phyloP scores from a whole-genome alignment of 1,139 yeast species.

The Debaryomyces udenii region DNA sequence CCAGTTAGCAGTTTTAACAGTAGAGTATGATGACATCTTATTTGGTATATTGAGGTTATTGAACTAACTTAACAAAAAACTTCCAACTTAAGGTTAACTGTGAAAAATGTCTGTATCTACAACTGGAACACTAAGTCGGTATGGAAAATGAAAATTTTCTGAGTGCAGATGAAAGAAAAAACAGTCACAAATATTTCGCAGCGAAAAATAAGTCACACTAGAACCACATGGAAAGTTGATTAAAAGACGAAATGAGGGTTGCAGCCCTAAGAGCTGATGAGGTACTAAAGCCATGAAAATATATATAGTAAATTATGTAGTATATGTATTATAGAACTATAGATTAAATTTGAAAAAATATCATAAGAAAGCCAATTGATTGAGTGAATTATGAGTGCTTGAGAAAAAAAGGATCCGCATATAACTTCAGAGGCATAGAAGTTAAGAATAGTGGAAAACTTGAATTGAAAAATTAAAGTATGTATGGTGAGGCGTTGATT shows the following conservation, averaged over 20 bases:
- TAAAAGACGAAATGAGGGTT: no score
- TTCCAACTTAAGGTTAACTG: slow-evolving; percentile 10
- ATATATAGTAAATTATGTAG: no score
- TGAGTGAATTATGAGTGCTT: no score
- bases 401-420: background rate
- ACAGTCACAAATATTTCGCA: slow-evolving; percentile 4
- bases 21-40: slow-evolving; percentile 51
- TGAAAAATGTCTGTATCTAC: slow-evolving; percentile 8
- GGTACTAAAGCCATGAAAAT: no score
- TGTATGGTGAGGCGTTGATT: background rate
- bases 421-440: background rate
- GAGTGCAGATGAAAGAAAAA: slow-evolving; percentile 4
- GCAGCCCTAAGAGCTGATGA: no score
- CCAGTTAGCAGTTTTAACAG: slow-evolving; percentile 97
- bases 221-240: background rate
- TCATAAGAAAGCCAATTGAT: no score
- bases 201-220: no score
- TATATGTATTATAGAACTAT: no score
- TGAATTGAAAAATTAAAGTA: background rate
- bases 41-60: slow-evolving; percentile 14
- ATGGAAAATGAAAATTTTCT: slow-evolving; percentile 12
- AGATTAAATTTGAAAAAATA: no score
- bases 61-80: slow-evolving; percentile 13
- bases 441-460: slow-evolving; percentile 6
- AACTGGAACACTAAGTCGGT: slow-evolving; percentile 5